Conservation (phyloP, 2,329 filamentous ascomycete species). For the Neocucurbitaria cava region DNA sequence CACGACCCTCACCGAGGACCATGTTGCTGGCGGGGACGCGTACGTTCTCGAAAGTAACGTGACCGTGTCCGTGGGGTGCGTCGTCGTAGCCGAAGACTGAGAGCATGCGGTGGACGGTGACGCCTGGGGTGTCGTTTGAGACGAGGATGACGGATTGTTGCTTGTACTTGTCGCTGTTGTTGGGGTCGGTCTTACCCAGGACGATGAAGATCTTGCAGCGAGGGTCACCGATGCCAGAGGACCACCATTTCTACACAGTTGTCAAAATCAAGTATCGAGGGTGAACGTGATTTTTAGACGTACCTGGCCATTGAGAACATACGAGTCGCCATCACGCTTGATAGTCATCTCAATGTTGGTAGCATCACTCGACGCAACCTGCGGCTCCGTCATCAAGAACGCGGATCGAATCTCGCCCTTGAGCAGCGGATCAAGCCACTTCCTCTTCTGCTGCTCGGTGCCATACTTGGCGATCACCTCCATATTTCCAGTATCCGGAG, state of each 20-base stretch:
- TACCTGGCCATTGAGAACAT: constrained; percentile 87
- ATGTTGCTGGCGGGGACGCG: constrained; percentile 84
- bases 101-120: constrained; percentile 94
- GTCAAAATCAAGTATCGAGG: constrained; percentile 45
- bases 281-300: constrained; percentile 20
- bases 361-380: constrained; percentile 87
- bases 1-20: constrained; percentile 89
- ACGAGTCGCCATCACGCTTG: constrained; percentile 81
- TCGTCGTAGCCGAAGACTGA: constrained; percentile 96
- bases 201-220: constrained; percentile 94
- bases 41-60: constrained; percentile 88
- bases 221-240: constrained; percentile 90
- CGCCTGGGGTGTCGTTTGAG: constrained; percentile 78
- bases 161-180: constrained; percentile 78
- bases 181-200: constrained; percentile 89
- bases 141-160: constrained; percentile 96
- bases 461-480: constrained; percentile 93
- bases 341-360: constrained; percentile 91
- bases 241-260: constrained; percentile 97
- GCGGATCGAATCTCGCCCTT: constrained; percentile 86
- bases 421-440: constrained; percentile 83
- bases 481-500: constrained; percentile 95
- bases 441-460: constrained; percentile 80
- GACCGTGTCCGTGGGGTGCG: constrained; percentile 96
- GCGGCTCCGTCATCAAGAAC: constrained; percentile 93